Evolutionary conservation across 192 early-diverging fungal genomes (phyloP).

Genomic region (Podila epigama): DNA sequence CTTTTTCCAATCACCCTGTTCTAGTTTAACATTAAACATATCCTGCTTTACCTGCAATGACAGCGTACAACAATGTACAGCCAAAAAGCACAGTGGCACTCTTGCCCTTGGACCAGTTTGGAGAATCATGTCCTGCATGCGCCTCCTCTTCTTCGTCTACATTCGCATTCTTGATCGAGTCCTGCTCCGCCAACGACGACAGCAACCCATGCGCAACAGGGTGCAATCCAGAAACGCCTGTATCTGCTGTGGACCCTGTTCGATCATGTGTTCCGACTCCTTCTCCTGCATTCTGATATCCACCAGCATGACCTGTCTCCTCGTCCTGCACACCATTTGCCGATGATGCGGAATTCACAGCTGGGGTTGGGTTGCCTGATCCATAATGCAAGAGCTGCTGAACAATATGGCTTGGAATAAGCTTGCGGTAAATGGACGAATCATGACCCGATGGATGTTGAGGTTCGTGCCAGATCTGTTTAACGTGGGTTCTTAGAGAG

Average conservation of each 20-base stretch:
- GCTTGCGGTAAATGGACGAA: conserved; percentile 53
- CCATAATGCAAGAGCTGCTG: conserved; percentile 53
- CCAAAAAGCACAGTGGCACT: conserved; percentile 78
- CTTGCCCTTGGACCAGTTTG: conserved; percentile 89
- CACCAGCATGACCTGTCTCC: neutral
- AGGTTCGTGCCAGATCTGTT: conserved; percentile 73
- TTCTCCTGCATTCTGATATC: neutral
- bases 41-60: conserved; percentile 71
- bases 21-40: neutral
- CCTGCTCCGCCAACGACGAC: conserved; percentile 27
- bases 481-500: conserved; percentile 90
- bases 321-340: neutral
- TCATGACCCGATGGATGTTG: conserved; percentile 45
- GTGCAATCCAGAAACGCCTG: conserved; percentile 8
- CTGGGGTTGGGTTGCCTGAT: too few species aligned
- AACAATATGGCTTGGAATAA: conserved; percentile 56
- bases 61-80: conserved; percentile 84
- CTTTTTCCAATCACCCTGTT: neutral
- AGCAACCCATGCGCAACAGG: conserved; percentile 25
- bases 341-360: too few species aligned
- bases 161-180: conserved; percentile 25
- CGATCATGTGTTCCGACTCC: conserved; percentile 1
- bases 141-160: conserved; percentile 68
- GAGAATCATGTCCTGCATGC: conserved; percentile 84
- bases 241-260: neutral